phyloP scores from a whole-genome alignment of 148 eudicot genomes.

The Dianthus caryophyllus region DNA sequence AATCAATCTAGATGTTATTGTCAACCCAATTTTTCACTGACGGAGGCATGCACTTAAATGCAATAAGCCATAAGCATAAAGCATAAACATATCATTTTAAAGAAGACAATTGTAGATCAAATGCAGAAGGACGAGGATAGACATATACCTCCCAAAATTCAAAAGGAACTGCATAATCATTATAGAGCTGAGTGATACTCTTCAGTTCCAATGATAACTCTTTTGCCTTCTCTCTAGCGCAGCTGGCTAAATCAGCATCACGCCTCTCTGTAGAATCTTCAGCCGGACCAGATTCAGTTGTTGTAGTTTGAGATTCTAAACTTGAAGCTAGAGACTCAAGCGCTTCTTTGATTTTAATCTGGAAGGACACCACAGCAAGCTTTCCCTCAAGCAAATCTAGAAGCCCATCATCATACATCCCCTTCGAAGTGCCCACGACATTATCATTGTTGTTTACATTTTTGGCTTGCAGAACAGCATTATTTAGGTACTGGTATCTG shows the following conservation, averaged over 20 bases:
- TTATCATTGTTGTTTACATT: constrained; percentile 54
- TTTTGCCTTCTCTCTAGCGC: constrained; percentile 58
- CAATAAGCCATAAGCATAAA: not conserved
- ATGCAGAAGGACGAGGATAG: not conserved
- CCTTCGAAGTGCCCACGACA: constrained; percentile 42
- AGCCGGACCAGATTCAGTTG: constrained; percentile 51
- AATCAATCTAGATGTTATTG: too few species aligned
- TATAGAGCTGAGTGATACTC: constrained; percentile 84
- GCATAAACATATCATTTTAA: not conserved
- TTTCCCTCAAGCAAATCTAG: constrained; percentile 94
- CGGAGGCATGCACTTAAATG: not conserved
- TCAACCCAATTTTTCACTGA: too few species aligned
- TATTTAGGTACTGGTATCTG: constrained; percentile 91
- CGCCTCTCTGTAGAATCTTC: constrained; percentile 36
- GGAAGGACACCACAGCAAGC: constrained; percentile 91
- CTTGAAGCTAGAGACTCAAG: constrained; percentile 56
- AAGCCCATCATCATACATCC: constrained; percentile 67
- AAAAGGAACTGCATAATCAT: constrained; percentile 91
- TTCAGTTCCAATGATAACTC: constrained; percentile 81
- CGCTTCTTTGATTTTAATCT: constrained; percentile 70
- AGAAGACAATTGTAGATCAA: not conserved
- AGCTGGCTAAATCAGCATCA: constrained; percentile 36
- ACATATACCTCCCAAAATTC: constrained; percentile 94
- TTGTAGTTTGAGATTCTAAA: constrained; percentile 46
- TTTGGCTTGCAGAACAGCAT: constrained; percentile 96